Evolutionary conservation across 164 flowering plant species (phyloP).

Genomic region (Dillenia suffruticosa): DNA sequence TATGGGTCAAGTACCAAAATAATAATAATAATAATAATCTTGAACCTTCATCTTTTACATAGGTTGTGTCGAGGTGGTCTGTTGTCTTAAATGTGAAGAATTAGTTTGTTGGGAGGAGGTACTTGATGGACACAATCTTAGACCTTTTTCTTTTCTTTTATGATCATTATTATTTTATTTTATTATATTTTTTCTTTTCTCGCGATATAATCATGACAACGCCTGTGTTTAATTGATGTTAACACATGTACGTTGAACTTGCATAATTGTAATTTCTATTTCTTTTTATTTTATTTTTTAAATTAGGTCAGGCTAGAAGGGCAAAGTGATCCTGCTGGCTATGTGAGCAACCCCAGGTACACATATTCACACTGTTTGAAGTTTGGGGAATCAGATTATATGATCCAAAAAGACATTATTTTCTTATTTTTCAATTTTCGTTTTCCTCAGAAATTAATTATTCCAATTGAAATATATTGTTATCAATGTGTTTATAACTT

Average conservation of each 20-base stretch:
- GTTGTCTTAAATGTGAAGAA: slow-evolving; percentile 76
- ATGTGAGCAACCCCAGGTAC: slow-evolving; percentile 85
- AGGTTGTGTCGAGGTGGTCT: slow-evolving; percentile 92
- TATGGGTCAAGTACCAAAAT: too few species aligned
- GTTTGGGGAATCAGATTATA: neutral
- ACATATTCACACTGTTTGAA: neutral
- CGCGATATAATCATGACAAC: neutral
- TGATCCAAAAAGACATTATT: neutral
- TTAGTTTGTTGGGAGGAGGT: slow-evolving; percentile 58
- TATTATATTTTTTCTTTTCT: neutral
- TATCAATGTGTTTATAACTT: slow-evolving; percentile 75
- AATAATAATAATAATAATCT: too few species aligned
- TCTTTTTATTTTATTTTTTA: too few species aligned
- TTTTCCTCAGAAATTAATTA: slow-evolving; percentile 48
- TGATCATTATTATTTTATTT: too few species aligned
- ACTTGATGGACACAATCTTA: slow-evolving; percentile 40
- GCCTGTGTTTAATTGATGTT: neutral
- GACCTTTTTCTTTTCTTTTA: neutral
- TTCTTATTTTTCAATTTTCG: neutral
- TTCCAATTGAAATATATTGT: too few species aligned
- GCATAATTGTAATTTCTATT: too few species aligned
- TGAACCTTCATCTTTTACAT: slow-evolving; percentile 12
- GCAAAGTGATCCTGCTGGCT: slow-evolving; percentile 84
- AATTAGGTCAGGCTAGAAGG: slow-evolving; percentile 80
- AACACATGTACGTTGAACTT: too few species aligned